Percentiles rank a stretch among this genome's conserved stretches.
Conservation (phyloP, 2,329 filamentous ascomycete species). For the Penicillium corylophilum region DNA sequence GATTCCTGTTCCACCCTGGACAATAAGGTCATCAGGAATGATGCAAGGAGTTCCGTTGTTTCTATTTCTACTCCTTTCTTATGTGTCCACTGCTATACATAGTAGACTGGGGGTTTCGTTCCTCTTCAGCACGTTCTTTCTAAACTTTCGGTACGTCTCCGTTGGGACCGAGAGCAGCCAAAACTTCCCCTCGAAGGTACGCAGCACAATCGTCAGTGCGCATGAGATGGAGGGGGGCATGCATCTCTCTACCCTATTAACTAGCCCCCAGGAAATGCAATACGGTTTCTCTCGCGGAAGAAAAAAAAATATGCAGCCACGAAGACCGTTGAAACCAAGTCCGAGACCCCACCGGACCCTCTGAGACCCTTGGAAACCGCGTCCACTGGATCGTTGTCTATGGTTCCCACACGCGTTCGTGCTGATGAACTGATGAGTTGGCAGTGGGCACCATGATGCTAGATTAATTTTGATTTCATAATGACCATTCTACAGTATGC, state of each 20-base stretch:
- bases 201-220: constrained; percentile 16
- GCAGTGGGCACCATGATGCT: not conserved
- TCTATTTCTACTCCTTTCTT: not conserved
- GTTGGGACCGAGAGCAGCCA: not conserved
- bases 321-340: not conserved
- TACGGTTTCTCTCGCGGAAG: not conserved
- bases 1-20: not conserved
- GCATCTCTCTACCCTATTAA: not conserved
- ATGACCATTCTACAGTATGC: not conserved
- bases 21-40: constrained; percentile 1
- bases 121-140: not conserved
- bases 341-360: not conserved
- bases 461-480: not conserved
- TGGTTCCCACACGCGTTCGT: constrained; percentile 10
- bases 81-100: not conserved
- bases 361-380: not conserved
- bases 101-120: too few relatives aligned
- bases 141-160: not conserved
- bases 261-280: not conserved
- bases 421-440: not conserved
- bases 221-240: constrained; percentile 15
- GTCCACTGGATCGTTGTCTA: not conserved
- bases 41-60: constrained; percentile 5
- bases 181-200: not conserved
- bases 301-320: not conserved